A percentile compares a stretch with the other conserved stretches of the same genome.
phyloP scores from a whole-genome alignment of 352 stramenopile genomes.

The Globisporangium cederbergense region DNA sequence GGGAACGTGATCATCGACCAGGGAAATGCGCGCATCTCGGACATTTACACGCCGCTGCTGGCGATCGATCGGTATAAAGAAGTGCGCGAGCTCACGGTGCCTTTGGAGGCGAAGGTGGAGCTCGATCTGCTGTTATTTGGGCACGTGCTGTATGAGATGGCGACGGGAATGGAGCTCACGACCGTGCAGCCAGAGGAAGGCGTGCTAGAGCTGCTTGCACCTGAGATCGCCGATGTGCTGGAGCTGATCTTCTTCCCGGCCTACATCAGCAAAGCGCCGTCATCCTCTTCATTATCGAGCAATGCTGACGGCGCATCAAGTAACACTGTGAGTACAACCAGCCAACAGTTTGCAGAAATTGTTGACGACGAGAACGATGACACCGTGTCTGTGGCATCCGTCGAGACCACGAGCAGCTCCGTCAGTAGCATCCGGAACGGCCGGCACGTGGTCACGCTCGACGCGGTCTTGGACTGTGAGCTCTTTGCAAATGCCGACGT shows the following conservation, averaged over 20 bases:
- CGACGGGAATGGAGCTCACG: slow-evolving; percentile 53
- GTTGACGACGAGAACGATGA: slow-evolving; percentile 5
- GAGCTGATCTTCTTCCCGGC: slow-evolving; percentile 47
- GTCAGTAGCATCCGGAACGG: slow-evolving; percentile 28
- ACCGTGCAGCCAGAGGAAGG: slow-evolving; percentile 35
- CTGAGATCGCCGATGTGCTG: slow-evolving; percentile 59
- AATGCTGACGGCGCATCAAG: background rate
- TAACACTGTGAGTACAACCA: background rate
- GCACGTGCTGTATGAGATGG: slow-evolving; percentile 78
- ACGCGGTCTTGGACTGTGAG: slow-evolving; percentile 30
- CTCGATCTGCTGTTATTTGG: slow-evolving; percentile 71
- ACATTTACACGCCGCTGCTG: slow-evolving; percentile 65
- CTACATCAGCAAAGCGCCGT: slow-evolving; percentile 3
- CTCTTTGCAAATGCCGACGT: slow-evolving; percentile 44
- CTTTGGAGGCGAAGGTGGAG: slow-evolving; percentile 60
- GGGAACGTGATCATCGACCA: slow-evolving; percentile 66
- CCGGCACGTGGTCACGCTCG: slow-evolving; percentile 35
- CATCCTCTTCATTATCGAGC: background rate
- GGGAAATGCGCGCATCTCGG: slow-evolving; percentile 48
- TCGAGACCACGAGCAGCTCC: slow-evolving; percentile 1
- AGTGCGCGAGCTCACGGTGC: slow-evolving; percentile 53
- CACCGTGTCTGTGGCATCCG: slow-evolving; percentile 1
- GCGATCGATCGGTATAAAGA: slow-evolving; percentile 53
- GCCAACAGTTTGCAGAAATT: background rate
- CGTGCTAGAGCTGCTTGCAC: slow-evolving; percentile 46